Evolutionary conservation across 192 early-diverging fungal species (phyloP).

Genomic region (Mortierella antarctica): DNA sequence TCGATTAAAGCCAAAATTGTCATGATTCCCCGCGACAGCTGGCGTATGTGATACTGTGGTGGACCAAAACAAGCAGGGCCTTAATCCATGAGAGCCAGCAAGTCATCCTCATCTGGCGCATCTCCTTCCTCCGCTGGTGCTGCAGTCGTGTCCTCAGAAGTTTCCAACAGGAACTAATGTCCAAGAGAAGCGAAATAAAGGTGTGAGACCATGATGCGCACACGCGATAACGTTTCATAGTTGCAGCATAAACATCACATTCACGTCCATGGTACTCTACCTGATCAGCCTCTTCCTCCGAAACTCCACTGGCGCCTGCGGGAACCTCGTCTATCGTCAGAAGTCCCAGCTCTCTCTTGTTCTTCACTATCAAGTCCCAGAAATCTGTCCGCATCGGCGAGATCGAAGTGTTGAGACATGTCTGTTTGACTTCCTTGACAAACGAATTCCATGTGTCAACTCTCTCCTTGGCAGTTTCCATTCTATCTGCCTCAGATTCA

Average conservation of each 20-base stretch:
- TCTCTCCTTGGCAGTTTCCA: conserved; percentile 35
- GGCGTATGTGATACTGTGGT: not conserved
- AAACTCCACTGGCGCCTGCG: conserved; percentile 47
- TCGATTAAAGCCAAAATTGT: conserved; percentile 2
- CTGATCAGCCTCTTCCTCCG: conserved; percentile 61
- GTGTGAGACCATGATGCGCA: not conserved
- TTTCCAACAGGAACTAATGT: conserved; percentile 11
- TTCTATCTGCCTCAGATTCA: conserved; percentile 2
- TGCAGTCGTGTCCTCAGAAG: not conserved
- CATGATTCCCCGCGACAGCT: not conserved
- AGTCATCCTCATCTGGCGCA: conserved; percentile 34
- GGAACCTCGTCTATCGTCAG: conserved; percentile 59
- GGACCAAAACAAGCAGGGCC: not conserved
- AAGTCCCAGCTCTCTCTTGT: conserved; percentile 51
- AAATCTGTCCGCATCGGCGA: conserved; percentile 56
- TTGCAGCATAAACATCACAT: not conserved
- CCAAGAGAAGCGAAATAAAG: not conserved
- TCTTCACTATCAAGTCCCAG: conserved; percentile 60
- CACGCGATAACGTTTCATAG: not conserved
- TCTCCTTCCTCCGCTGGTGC: conserved; percentile 7
- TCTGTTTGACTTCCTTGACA: conserved; percentile 56
- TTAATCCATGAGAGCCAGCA: conserved; percentile 49
- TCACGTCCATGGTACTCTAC: conserved; percentile 33
- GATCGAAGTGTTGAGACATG: conserved; percentile 30
- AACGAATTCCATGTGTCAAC: conserved; percentile 63